These are phyloP conservation scores for Alopecurus myosuroides DNA, from an alignment of 176 grass and related monocot species.

Conservation along the genomic window DNA sequence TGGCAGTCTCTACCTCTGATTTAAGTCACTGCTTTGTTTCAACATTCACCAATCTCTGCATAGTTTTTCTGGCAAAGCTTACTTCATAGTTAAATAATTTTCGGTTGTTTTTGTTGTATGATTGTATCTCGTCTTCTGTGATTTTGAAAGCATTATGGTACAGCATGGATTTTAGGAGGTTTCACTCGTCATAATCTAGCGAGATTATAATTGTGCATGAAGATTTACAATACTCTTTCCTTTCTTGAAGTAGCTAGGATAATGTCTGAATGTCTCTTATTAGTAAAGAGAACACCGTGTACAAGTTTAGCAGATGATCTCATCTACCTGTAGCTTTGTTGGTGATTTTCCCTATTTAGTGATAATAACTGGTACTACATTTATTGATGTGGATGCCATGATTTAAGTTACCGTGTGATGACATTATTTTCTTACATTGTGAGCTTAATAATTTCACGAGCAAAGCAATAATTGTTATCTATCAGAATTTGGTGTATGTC, in stretches of 20 bases:
- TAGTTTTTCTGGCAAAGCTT: not conserved
- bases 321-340: not conserved
- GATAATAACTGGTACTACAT: not conserved
- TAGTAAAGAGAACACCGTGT: not conserved
- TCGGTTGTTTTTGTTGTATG: not conserved
- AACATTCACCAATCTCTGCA: not conserved
- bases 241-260: not conserved
- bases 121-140: not conserved
- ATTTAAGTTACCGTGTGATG: not conserved
- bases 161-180: not conserved
- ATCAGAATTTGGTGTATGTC: not conserved
- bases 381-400: not conserved
- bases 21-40: not conserved
- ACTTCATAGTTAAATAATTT: not conserved
- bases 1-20: not conserved
- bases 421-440: not conserved
- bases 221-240: not conserved
- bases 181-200: not conserved
- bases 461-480: constrained; percentile 1
- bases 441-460: not conserved
- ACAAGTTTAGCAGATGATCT: not conserved
- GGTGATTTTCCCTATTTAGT: not conserved
- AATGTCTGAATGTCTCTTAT: not conserved
- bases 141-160: not conserved
- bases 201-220: not conserved